phyloP scores from a whole-genome alignment of 192 early-diverging fungal genomes.

The Podila epicladia region DNA sequence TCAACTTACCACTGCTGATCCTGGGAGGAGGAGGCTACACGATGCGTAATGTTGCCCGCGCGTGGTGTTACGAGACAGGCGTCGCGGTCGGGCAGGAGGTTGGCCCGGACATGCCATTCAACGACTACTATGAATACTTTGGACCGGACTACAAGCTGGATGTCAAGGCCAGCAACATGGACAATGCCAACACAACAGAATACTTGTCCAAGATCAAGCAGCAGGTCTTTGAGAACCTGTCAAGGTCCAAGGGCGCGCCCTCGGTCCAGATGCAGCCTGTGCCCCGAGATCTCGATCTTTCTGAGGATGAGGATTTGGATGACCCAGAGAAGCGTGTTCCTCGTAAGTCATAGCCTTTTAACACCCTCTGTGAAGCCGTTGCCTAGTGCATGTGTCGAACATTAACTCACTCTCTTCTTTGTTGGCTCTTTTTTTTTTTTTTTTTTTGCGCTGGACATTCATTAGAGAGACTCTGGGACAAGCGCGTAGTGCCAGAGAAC shows the following conservation, averaged over 20 bases:
- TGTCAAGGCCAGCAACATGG: slow-evolving; percentile 85
- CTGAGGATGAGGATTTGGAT: slow-evolving; percentile 75
- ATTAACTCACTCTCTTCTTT: neutral
- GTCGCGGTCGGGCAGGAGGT: slow-evolving; percentile 78
- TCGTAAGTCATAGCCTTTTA: slow-evolving; percentile 54
- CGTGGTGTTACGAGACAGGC: slow-evolving; percentile 96
- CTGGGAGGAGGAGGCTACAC: slow-evolving; percentile 99
- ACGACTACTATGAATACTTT: slow-evolving; percentile 90
- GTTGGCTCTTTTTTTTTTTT: neutral
- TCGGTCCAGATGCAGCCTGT: slow-evolving; percentile 88
- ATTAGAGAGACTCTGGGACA: slow-evolving; percentile 71
- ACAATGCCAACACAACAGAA: slow-evolving; percentile 86
- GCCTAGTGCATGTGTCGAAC: neutral
- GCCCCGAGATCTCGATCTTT: slow-evolving; percentile 69
- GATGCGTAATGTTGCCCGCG: slow-evolving; percentile 92
- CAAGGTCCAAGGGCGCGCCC: slow-evolving; percentile 76
- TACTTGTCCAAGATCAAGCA: slow-evolving; percentile 83
- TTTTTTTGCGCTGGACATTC: neutral
- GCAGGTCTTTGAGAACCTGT: slow-evolving; percentile 70
- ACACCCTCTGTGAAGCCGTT: neutral
- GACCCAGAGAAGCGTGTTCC: slow-evolving; percentile 68
- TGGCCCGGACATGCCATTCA: slow-evolving; percentile 75
- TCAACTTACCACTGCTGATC: slow-evolving; percentile 92
- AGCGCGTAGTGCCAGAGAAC: slow-evolving; percentile 71
- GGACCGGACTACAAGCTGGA: slow-evolving; percentile 91